A percentile compares a stretch with the other conserved stretches of the same genome.
Evolutionary conservation across 805 yeast species (phyloP).

Genomic region (Allodekkera sacchari): DNA sequence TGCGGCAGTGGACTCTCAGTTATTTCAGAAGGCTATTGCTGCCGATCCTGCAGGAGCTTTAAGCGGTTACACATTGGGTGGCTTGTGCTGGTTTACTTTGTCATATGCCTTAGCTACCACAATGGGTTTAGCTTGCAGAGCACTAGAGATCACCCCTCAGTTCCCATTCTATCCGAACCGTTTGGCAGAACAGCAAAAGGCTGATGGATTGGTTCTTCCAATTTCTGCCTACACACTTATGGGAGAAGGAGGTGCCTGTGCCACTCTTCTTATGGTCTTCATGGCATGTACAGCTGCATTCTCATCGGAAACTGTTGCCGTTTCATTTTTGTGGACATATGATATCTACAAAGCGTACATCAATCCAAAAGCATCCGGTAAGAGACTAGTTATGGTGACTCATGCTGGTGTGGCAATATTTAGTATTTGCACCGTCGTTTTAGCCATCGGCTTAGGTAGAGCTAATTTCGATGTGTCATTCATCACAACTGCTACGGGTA

Average conservation of each 20-base stretch:
- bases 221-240: constrained; percentile 41
- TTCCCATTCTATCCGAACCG: constrained; percentile 17
- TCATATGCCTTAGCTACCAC: constrained; percentile 29
- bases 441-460: constrained; percentile 42
- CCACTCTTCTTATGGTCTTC: constrained; percentile 39
- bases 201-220: constrained; percentile 43
- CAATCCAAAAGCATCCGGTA: constrained; percentile 42
- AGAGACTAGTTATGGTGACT: constrained; percentile 35
- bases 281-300: constrained; percentile 49
- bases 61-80: constrained; percentile 39
- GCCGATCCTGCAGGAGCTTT: constrained; percentile 31
- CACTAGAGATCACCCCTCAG: constrained; percentile 16
- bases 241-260: constrained; percentile 44
- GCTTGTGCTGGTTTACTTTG: constrained; percentile 35
- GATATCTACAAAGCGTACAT: constrained; percentile 45
- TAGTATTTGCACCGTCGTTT: constrained; percentile 39
- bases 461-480: constrained; percentile 46
- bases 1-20: constrained; percentile 24
- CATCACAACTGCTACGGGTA: constrained; percentile 44
- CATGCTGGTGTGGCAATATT: constrained; percentile 35
- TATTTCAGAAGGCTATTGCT: constrained; percentile 34
- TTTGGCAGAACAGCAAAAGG: constrained; percentile 34
- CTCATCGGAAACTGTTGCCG: constrained; percentile 47
- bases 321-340: constrained; percentile 40
- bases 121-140: constrained; percentile 33